Conservation (phyloP, 306 rosid genomes). For the Oxytropis ochrocephala region DNA sequence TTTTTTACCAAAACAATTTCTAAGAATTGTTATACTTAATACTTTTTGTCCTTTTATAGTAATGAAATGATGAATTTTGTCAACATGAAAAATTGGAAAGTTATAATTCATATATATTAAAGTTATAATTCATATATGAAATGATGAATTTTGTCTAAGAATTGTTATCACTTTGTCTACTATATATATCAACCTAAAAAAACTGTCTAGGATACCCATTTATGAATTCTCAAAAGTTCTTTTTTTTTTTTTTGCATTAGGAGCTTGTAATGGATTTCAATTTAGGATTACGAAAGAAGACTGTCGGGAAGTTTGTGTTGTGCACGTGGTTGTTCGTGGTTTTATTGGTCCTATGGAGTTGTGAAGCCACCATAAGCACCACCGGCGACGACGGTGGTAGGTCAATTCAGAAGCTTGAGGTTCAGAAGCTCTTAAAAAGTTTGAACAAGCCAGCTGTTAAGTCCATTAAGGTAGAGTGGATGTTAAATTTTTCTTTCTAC, state of each 20-base stretch:
- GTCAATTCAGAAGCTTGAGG: slow-evolving; percentile 34
- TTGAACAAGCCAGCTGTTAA: slow-evolving; percentile 57
- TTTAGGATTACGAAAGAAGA: slow-evolving; percentile 7
- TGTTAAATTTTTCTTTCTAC: not conserved
- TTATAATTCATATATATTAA: too few species aligned
- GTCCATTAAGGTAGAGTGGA: slow-evolving; percentile 39
- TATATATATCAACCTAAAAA: too few species aligned
- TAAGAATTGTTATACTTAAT: too few species aligned
- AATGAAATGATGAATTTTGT: too few species aligned
- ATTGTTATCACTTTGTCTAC: too few species aligned
- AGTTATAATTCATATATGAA: too few species aligned
- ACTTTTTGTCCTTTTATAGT: too few species aligned
- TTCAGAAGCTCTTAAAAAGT: slow-evolving; percentile 41
- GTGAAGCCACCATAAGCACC: slow-evolving; percentile 7
- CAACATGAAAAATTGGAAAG: too few species aligned
- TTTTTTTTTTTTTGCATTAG: slow-evolving; percentile 29
- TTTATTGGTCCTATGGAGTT: slow-evolving; percentile 14
- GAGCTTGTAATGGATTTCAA: slow-evolving; percentile 27
- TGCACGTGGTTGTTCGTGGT: slow-evolving; percentile 22
- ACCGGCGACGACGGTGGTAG: not conserved
- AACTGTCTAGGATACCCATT: slow-evolving; percentile 20
- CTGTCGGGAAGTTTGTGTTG: slow-evolving; percentile 7
- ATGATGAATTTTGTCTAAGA: too few species aligned
- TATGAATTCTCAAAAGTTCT: slow-evolving; percentile 26
- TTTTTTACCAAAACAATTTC: too few species aligned